Evolutionary conservation across 768 basidiomycete genomes (phyloP).

Genomic region (Infundibulicybe gibba): DNA sequence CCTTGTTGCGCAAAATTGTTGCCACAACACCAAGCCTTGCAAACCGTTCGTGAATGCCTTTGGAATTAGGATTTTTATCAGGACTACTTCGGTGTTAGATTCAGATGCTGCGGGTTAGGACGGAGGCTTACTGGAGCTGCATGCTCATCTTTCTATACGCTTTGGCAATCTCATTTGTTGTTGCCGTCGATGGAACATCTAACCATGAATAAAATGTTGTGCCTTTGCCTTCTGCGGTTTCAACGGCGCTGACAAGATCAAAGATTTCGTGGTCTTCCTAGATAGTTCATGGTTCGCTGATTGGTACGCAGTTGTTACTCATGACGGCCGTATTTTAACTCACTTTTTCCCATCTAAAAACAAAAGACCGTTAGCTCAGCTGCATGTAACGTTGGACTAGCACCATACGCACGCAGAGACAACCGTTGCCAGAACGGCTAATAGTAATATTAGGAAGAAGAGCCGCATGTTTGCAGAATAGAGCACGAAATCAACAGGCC

Average conservation of each 20-base stretch:
- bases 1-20: slow-evolving; percentile 73
- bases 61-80: slow-evolving; percentile 90
- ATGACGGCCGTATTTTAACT: slow-evolving; percentile 5
- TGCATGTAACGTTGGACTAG: not conserved
- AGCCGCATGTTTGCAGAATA: slow-evolving; percentile 44
- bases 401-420: slow-evolving; percentile 54
- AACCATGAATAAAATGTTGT: slow-evolving; percentile 97
- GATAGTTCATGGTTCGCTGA: not conserved
- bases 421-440: slow-evolving; percentile 50
- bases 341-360: slow-evolving; percentile 74
- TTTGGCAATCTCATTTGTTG: slow-evolving; percentile 74
- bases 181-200: slow-evolving; percentile 71
- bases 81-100: slow-evolving; percentile 52
- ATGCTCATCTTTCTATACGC: slow-evolving; percentile 93
- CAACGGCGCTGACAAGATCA: slow-evolving; percentile 81
- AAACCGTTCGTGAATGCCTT: slow-evolving; percentile 83
- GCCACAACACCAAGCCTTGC: slow-evolving; percentile 87
- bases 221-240: slow-evolving; percentile 85
- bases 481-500: not conserved
- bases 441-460: slow-evolving; percentile 37
- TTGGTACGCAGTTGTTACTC: not conserved
- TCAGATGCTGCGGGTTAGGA: not conserved
- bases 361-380: slow-evolving; percentile 1
- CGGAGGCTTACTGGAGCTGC: slow-evolving; percentile 71
- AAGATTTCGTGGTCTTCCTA: slow-evolving; percentile 97